Evolutionary conservation across 257 asterid species (phyloP), one percentile per base, ranked within the genome.

Genomic region (Capsicum pubescens): DNA sequence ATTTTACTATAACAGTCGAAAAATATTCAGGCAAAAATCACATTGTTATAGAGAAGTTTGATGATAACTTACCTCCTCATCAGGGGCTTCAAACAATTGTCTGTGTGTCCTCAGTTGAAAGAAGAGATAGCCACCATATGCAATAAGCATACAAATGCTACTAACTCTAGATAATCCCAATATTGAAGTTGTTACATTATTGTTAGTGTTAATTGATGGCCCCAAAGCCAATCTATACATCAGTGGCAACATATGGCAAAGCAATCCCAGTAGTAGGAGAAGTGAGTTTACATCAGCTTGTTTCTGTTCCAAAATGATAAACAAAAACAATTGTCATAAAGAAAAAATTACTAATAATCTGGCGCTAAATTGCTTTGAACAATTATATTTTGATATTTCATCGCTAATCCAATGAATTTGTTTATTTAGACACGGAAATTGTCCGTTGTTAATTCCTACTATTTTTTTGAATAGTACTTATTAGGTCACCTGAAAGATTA

Each of bases 221-320:
- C 80, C 86, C 17, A 85, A 32, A 7, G 87, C 58, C 39, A 48
- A 60, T 72, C 85, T 87, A 39, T 80, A 88, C 83, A 90, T 84
- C 82, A 90, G 54, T 10, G 92, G 92, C 86, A 90, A 83, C 84
- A 85, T 82, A 42, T 88, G 91, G 74, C 92, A 90, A 55, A 90
- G 89, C 85, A 90, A 60, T 79, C 92, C 92, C 76, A 90, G 44
- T 67, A 90, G 81, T 54, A 90, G 57, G 8, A 90, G 86, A 4
- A 85, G 71, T 19, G 87, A 83, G 84, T 88, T 90, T 15, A 85
- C 90, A 71, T 90, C 91, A 3, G 91, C 90, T 82, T 90, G 92
- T 72, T 85, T 88, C 92, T 90, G 92, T 48, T 21, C 44, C 26
- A 48, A 81, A 56, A 26, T 39, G 14, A n/a, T 71, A 19, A 46